phyloP scores from a whole-genome alignment of 768 basidiomycete genomes.

The Crassisporium funariophilum region DNA sequence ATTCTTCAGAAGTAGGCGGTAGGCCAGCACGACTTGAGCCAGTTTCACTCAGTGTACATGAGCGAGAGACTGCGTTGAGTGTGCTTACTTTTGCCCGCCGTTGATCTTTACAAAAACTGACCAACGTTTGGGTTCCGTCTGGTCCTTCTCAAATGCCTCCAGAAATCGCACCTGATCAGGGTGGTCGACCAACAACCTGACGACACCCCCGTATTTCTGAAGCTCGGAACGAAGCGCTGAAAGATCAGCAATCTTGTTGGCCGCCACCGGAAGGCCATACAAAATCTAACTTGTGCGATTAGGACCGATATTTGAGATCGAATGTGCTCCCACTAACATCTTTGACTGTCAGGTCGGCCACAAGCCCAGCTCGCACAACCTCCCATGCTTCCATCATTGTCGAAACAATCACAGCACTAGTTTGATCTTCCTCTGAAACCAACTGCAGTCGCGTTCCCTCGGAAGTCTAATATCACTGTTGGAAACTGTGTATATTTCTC shows the following conservation, averaged over 20 bases:
- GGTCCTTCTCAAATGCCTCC: conserved; percentile 56
- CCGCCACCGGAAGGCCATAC: conserved; percentile 73
- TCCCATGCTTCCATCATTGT: conserved; percentile 84
- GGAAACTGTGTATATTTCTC: not conserved
- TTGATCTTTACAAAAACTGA: conserved; percentile 83
- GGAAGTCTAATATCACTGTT: conserved; percentile 50
- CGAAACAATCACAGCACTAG: conserved; percentile 73
- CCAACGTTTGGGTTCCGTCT: conserved; percentile 53
- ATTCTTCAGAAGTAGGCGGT: conserved; percentile 49
- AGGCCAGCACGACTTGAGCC: conserved; percentile 71
- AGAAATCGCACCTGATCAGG: conserved; percentile 69
- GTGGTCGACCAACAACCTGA: conserved; percentile 77
- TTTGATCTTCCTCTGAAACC: conserved; percentile 50
- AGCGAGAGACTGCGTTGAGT: not conserved
- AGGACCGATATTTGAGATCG: not conserved
- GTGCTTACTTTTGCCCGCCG: conserved; percentile 71
- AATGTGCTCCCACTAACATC: conserved; percentile 56
- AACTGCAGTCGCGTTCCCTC: conserved; percentile 79
- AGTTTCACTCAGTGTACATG: conserved; percentile 13
- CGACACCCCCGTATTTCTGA: conserved; percentile 51
- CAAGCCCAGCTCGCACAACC: conserved; percentile 64
- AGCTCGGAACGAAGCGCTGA: conserved; percentile 60
- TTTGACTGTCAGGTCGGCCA: conserved; percentile 71
- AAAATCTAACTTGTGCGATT: conserved; percentile 56
- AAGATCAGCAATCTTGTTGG: conserved; percentile 75